Conservation (phyloP, 164 flowering plant species). For the Dillenia suffruticosa region DNA sequence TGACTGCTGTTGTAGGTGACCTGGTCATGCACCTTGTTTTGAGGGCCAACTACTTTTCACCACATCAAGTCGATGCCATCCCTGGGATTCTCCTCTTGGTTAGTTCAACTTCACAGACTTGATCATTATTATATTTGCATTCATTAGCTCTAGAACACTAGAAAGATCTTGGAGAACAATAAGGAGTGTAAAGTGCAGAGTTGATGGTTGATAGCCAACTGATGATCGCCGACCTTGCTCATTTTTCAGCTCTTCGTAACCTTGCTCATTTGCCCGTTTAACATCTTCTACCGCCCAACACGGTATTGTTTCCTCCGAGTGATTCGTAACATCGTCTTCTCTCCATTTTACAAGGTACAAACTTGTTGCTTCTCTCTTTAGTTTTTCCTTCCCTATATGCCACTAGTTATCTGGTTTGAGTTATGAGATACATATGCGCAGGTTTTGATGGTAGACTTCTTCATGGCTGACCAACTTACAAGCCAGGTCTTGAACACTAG, state of each 20-base stretch:
- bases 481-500: conserved; percentile 69
- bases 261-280: conserved; percentile 77
- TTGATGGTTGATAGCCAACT: neutral
- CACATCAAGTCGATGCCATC: conserved; percentile 62
- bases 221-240: neutral
- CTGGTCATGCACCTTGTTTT: conserved; percentile 82
- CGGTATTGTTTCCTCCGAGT: conserved; percentile 77
- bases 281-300: conserved; percentile 79
- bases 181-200: too few relatives aligned
- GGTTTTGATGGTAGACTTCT: conserved; percentile 94
- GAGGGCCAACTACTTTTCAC: conserved; percentile 45
- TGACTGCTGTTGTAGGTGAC: conserved; percentile 86
- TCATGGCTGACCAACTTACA: conserved; percentile 98
- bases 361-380: neutral
- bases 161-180: too few relatives aligned
- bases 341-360: conserved; percentile 88
- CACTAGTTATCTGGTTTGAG: neutral
- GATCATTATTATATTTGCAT: neutral
- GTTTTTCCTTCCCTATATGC: neutral
- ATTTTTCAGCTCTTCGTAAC: conserved; percentile 44
- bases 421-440: conserved; percentile 16
- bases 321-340: conserved; percentile 78
- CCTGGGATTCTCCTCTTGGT: conserved; percentile 88
- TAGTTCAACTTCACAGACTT: neutral
- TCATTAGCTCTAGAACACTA: too few relatives aligned